Conservation (phyloP, 1,284 basidiomycete species). For the Rhodotorula sp. region DNA sequence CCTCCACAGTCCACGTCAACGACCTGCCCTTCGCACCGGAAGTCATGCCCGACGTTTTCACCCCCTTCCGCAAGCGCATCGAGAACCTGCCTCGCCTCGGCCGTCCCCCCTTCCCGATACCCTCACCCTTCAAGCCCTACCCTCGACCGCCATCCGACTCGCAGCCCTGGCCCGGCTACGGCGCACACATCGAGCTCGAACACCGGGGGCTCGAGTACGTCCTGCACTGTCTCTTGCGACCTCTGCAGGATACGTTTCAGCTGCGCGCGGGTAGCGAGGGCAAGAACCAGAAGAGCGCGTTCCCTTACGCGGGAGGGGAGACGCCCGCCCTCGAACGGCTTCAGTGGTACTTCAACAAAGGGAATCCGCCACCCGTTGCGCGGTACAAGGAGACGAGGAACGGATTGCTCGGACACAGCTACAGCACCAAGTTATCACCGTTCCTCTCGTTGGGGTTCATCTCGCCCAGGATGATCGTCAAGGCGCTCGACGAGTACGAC, state of each 20-base stretch:
- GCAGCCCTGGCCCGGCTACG: conserved; percentile 32
- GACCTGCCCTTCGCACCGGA: conserved; percentile 53
- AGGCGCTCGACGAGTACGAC: conserved; percentile 49
- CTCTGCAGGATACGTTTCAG: conserved; percentile 35
- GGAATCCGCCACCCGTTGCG: conserved; percentile 48
- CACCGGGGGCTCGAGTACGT: conserved; percentile 29
- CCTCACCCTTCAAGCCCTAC: conserved; percentile 45
- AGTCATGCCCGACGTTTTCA: conserved; percentile 55
- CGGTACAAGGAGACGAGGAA: conserved; percentile 59
- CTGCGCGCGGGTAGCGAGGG: not conserved
- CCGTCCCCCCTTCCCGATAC: conserved; percentile 37
- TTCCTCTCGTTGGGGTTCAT: conserved; percentile 56
- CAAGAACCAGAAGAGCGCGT: conserved; percentile 46
- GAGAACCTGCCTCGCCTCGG: conserved; percentile 51
- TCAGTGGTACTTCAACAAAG: conserved; percentile 50
- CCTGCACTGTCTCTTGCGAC: conserved; percentile 43
- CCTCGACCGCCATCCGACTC: conserved; percentile 33
- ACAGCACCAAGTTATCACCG: conserved; percentile 57
- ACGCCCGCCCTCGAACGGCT: conserved; percentile 50
- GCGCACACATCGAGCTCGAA: conserved; percentile 7
- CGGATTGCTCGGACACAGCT: conserved; percentile 56
- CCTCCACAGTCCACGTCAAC: conserved; percentile 46
- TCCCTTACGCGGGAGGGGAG: conserved; percentile 54
- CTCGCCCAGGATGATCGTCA: conserved; percentile 53
- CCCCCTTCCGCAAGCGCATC: conserved; percentile 54